Base-by-base conservation (phyloP, 1,284 basidiomycete genomes). In the Marasmius oreades region DNA sequence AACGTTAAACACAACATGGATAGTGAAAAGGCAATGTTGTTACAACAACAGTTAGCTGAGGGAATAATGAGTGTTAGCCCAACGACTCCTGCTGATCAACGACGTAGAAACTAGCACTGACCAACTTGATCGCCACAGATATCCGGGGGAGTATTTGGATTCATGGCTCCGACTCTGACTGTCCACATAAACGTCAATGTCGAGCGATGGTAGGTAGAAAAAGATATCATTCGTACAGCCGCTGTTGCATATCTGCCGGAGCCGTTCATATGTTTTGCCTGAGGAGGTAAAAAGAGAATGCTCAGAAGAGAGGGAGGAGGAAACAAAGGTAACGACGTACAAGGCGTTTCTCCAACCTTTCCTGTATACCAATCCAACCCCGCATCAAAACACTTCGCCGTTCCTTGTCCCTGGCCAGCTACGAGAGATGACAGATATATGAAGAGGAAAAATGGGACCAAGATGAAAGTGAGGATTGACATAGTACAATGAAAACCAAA, bases 1-100 rank as follows among this genome's bases (percentile, higher is more conserved):
- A 47, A 69, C 69, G 68, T 70, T 51, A 69, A 61, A 53, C 69
- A 70, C 4, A 70, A 60, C 69, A 68, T 70, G 51, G 64, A 66
- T 16, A 70, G 60, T 18, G 66, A 62, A 56, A 65, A 70, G 3
- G 69, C 59, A 28, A 69, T 55, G 24, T 64, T 64, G 47, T 70
- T 70, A 50, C 69, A 70, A 53, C 69, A 70, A 31, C 68, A 70
- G 11, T 61, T 51, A 46, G 60, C 66, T 67, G 36, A 16, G 22
- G n/a, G 28, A 37, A 16, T 5, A 20, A 39, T 5, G 14, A 42
- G n/a, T n/a, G 23, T 44, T 6, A 37, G 39, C n/a, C 36, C 16
- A 23, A 14, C 18, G 14, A 3, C 22, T 36, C 0, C 24, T 18
- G n/a, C n/a, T n/a, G n/a, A n/a, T n/a, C n/a, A 42, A 18, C 10